phyloP scores from a whole-genome alignment of 73 alveolate genomes.

The Loxodes magnus region DNA sequence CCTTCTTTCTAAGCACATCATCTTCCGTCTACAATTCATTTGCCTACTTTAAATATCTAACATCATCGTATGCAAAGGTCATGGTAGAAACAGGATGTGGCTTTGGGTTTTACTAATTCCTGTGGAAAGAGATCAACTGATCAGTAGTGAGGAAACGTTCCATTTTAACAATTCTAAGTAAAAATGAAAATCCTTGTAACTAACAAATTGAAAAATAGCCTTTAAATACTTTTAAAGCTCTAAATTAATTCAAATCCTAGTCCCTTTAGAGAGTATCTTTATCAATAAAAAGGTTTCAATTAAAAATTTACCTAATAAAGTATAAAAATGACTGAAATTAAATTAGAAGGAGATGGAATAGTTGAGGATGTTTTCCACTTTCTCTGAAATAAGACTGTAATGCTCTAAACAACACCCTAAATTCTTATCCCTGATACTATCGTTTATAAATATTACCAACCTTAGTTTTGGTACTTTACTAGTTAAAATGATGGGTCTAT shows the following conservation, averaged over 20 bases:
- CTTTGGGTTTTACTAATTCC: conserved; percentile 33
- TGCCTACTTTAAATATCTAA: conserved; percentile 21
- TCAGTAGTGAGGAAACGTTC: conserved; percentile 33
- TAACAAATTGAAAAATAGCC: too few relatives aligned
- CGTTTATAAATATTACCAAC: conserved; percentile 62
- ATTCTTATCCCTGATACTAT: conserved; percentile 56
- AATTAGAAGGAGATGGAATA: conserved; percentile 74
- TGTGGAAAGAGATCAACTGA: conserved; percentile 36
- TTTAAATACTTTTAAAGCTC: too few relatives aligned
- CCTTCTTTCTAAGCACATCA: conserved; percentile 33
- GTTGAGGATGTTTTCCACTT: conserved; percentile 68
- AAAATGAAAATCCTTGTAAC: too few relatives aligned
- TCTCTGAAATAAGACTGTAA: conserved; percentile 69
- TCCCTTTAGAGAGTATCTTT: too few relatives aligned
- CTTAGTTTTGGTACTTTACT: conserved; percentile 76
- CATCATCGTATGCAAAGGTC: conserved; percentile 44
- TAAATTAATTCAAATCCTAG: too few relatives aligned
- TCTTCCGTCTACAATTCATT: conserved; percentile 14
- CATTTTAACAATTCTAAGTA: too few relatives aligned
- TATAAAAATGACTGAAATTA: conserved; percentile 57
- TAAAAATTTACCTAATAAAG: too few relatives aligned
- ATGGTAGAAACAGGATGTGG: conserved; percentile 23
- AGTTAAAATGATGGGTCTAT: conserved; percentile 64
- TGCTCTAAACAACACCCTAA: conserved; percentile 10
- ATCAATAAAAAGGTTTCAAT: too few relatives aligned